Conservation (phyloP, 306 rosid genomes). For the Astragalus membranaceus region DNA sequence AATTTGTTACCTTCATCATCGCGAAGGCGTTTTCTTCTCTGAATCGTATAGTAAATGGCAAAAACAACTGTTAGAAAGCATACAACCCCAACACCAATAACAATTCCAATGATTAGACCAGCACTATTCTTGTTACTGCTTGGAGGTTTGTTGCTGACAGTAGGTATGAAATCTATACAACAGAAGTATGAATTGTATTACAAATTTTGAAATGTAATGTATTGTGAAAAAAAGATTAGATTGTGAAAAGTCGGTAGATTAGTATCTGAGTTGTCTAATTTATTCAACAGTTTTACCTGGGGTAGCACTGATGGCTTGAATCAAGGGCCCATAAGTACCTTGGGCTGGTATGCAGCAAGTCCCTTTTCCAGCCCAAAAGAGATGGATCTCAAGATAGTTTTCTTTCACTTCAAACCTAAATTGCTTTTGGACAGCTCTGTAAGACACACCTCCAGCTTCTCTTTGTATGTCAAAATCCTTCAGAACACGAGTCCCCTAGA, state of each 20-base stretch:
- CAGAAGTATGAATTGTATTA: neutral
- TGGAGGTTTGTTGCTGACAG: slow-evolving; percentile 48
- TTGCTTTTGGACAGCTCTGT: slow-evolving; percentile 26
- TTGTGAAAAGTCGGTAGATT: neutral
- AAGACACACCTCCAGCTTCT: slow-evolving; percentile 53
- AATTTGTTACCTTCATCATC: slow-evolving; percentile 49
- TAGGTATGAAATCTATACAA: slow-evolving; percentile 53
- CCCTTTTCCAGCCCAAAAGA: slow-evolving; percentile 91
- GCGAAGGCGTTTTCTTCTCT: slow-evolving; percentile 36
- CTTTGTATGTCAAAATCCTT: slow-evolving; percentile 62
- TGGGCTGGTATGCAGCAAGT: slow-evolving; percentile 61
- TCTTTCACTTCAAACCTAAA: slow-evolving; percentile 43
- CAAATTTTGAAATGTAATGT: neutral
- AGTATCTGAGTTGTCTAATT: neutral
- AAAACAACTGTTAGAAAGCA: slow-evolving; percentile 29
- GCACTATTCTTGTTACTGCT: slow-evolving; percentile 36
- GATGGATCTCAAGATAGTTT: slow-evolving; percentile 69
- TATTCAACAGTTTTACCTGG: slow-evolving; percentile 43
- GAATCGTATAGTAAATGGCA: slow-evolving; percentile 22
- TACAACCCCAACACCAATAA: slow-evolving; percentile 52
- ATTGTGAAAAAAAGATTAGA: neutral
- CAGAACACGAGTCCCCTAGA: slow-evolving; percentile 44
- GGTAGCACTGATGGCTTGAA: slow-evolving; percentile 67
- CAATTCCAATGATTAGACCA: slow-evolving; percentile 52
- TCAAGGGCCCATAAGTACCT: slow-evolving; percentile 67